These are phyloP conservation scores for Balakata baccata DNA, from an alignment of 345 rosid genomes.

Conservation along the genomic window DNA sequence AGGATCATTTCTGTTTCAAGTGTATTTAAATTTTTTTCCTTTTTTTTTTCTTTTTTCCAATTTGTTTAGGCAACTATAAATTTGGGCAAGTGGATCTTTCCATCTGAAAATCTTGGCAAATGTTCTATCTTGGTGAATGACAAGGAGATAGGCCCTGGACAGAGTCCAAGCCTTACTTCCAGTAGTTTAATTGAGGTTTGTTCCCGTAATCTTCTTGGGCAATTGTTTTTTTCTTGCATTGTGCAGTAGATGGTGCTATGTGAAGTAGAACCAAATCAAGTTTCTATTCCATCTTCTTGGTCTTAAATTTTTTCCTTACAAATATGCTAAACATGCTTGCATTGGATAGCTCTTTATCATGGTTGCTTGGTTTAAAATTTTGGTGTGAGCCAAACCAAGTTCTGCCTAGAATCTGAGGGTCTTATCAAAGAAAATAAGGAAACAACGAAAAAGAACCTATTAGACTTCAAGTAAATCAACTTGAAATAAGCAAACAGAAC, in stretches of 20 bases:
- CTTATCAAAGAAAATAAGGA: no score
- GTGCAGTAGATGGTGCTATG: not conserved
- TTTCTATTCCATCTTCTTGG: not conserved
- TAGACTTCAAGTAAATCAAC: no score
- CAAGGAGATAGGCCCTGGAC: slow-evolving; percentile 53
- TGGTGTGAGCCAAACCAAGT: not conserved
- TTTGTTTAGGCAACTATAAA: slow-evolving; percentile 54
- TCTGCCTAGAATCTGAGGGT: not conserved
- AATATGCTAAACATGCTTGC: not conserved
- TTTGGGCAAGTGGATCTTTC: slow-evolving; percentile 65
- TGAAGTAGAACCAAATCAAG: not conserved
- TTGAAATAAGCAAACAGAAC: no score
- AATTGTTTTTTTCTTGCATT: not conserved
- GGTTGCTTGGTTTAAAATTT: not conserved
- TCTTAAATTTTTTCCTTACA: not conserved
- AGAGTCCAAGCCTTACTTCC: slow-evolving; percentile 45
- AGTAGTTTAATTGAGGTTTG: slow-evolving; percentile 74
- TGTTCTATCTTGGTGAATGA: slow-evolving; percentile 55
- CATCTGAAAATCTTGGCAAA: slow-evolving; percentile 72
- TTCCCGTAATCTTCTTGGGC: slow-evolving; percentile 13
- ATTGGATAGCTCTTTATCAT: not conserved
- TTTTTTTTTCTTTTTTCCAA: not conserved
- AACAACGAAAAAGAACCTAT: no score
- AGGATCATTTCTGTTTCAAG: not conserved
- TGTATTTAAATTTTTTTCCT: not conserved